Evolutionary conservation across 345 rosid species (phyloP), one percentile per base, ranked within the genome.

Genomic region (Syzygium aromaticum): DNA sequence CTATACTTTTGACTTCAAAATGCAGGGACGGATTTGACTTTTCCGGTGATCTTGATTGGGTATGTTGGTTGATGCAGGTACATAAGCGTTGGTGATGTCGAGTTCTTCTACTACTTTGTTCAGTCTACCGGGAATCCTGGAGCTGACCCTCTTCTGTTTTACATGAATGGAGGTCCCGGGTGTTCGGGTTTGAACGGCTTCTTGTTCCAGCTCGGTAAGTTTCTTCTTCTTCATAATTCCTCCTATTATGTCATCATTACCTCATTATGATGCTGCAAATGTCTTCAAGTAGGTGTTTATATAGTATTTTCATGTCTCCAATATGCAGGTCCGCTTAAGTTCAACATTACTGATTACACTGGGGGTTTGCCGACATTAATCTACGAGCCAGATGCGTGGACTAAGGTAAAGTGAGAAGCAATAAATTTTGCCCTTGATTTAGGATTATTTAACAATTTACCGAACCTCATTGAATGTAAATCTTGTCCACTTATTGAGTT

Each of bases 241-340:
- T 15, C 11, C 33, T 38, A n/a, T 19, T 1, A 33, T 67, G 7
- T 33, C 38, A 73, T 38, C 25, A 19, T 40, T 23, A 4, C 19
- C 5, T 33, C 27, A 21, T 38, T 38, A 19, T 8, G 14, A 19
- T 33, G 80, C 4, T 2, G 49, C 80, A 38, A 21, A 33, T 73
- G 27, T 38, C 49, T 19, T 40, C 49, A 73, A 38, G 80, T 33
- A 19, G 49, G 27, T 10, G 27, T 19, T 8, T 4, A 38, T 7
- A 8, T n/a, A n/a, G 80, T 19, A 73, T 38, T 40, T 19, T 73
- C 49, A 73, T 73, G 80, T 73, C 49, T 57, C 14, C n/a, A 1
- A 57, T 57, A 73, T 38, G 80, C 80, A 91, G 92, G 92, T 3
- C 92, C 92, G 0, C 86, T 91, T 83, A 49, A 28, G 51, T 84